A percentile compares a stretch with the other conserved stretches of the same genome.
phyloP scores from a whole-genome alignment of 2,329 filamentous ascomycete genomes.

The Sporothrix curviconia region DNA sequence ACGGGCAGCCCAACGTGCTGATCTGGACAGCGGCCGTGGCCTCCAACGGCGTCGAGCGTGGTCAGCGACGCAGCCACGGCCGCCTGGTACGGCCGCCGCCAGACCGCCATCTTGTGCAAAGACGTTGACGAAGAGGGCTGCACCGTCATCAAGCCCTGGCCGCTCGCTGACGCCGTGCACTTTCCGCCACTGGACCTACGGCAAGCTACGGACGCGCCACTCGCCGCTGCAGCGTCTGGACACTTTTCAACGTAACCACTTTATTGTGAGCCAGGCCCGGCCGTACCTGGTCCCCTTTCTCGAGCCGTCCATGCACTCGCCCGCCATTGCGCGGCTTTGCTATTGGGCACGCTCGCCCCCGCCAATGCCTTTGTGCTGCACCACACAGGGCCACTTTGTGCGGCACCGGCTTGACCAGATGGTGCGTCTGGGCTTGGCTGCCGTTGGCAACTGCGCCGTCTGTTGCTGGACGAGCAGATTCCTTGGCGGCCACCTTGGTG shows the following conservation, averaged over 20 bases:
- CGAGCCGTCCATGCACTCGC: constrained; percentile 71
- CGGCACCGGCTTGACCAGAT: constrained; percentile 74
- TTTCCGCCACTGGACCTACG: constrained; percentile 64
- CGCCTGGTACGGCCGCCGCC: constrained; percentile 58
- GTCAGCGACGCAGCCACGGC: constrained; percentile 22
- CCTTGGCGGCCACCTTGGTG: constrained; percentile 61
- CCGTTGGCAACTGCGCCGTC: constrained; percentile 63
- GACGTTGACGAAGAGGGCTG: constrained; percentile 49
- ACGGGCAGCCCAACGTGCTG: constrained; percentile 89
- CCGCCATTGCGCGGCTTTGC: constrained; percentile 44
- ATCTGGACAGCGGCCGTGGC: constrained; percentile 75
- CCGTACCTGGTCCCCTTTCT: constrained; percentile 86
- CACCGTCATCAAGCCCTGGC: constrained; percentile 65
- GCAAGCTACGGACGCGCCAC: constrained; percentile 60
- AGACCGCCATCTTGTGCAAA: constrained; percentile 66
- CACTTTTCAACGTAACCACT: constrained; percentile 94
- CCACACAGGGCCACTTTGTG: constrained; percentile 29
- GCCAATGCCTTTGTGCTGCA: constrained; percentile 30
- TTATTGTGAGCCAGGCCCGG: constrained; percentile 85
- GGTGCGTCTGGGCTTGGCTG: constrained; percentile 67
- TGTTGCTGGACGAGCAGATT: constrained; percentile 76
- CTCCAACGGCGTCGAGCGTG: constrained; percentile 54
- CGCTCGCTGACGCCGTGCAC: constrained; percentile 52
- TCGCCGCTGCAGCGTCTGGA: constrained; percentile 63
- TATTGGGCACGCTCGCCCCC: constrained; percentile 50